Conservation (phyloP, 2,329 filamentous ascomycete species). For the Colletotrichum sp. region DNA sequence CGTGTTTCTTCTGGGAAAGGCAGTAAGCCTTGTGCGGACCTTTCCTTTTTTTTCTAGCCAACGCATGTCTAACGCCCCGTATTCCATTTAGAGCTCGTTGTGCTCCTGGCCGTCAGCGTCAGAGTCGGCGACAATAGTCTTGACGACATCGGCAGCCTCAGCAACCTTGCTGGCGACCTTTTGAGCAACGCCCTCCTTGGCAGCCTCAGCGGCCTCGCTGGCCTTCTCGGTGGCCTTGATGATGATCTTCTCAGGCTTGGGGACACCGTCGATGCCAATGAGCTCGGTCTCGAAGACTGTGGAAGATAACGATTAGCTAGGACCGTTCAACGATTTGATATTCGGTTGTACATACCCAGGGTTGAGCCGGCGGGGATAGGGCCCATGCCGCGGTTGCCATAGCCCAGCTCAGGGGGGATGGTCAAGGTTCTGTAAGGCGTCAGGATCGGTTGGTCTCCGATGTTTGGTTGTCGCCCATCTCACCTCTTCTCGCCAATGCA, state of each 20-base stretch:
- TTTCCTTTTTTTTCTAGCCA: not conserved
- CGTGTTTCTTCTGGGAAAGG: not conserved
- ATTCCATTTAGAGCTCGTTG: conserved; percentile 59
- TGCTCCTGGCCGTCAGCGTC: conserved; percentile 60
- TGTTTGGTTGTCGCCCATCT: conserved; percentile 23
- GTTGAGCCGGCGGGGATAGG: conserved; percentile 86
- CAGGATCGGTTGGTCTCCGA: conserved; percentile 10
- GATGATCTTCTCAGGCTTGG: conserved; percentile 51
- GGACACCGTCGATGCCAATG: conserved; percentile 79
- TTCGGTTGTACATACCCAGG: conserved; percentile 59
- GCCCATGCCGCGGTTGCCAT: conserved; percentile 77
- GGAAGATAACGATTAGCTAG: not conserved
- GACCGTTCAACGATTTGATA: not conserved
- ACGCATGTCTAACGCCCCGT: not conserved
- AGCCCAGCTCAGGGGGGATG: conserved; percentile 86
- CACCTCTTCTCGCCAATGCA: conserved; percentile 89
- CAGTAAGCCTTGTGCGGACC: not conserved
- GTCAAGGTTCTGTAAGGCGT: conserved; percentile 69
- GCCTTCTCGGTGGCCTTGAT: conserved; percentile 46
- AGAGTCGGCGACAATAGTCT: conserved; percentile 57
- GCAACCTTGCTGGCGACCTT: conserved; percentile 50
- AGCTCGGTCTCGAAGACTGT: conserved; percentile 91
- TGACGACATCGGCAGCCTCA: conserved; percentile 57
- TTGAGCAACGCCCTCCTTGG: conserved; percentile 44
- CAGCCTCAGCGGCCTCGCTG: conserved; percentile 34